Evolutionary conservation across 1,284 basidiomycete species (phyloP).

Genomic region (Pascua sp.): DNA sequence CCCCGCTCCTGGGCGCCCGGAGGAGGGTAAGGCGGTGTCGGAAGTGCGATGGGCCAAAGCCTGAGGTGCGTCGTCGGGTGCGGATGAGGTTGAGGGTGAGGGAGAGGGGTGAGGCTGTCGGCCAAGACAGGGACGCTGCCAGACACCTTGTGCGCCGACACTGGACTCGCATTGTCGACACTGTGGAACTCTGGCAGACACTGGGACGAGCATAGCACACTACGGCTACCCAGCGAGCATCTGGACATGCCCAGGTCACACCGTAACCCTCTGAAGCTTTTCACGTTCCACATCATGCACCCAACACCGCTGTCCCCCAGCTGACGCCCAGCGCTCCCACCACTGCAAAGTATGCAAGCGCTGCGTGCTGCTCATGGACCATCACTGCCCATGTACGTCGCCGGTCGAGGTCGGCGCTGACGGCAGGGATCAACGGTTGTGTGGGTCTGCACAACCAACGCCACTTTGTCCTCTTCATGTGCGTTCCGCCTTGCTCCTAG

Average conservation of each 20-base stretch:
- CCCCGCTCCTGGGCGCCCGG: neutral
- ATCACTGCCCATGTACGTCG: conserved; percentile 79
- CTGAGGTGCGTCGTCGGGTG: conserved; percentile 63
- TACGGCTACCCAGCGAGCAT: neutral
- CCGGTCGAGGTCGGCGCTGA: conserved; percentile 2
- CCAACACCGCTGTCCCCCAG: no score
- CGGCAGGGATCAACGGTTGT: conserved; percentile 90
- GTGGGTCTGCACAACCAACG: conserved; percentile 93
- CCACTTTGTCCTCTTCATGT: conserved; percentile 90
- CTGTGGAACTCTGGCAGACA: neutral
- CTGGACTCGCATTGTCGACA: neutral
- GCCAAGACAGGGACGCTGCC: neutral
- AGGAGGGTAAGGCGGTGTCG: conserved; percentile 58
- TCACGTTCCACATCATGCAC: no score
- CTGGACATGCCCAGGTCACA: no score
- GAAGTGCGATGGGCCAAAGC: conserved; percentile 67
- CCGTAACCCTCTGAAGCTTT: neutral
- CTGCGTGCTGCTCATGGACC: conserved; percentile 91
- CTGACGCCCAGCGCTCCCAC: conserved; percentile 69
- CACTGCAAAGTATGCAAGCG: conserved; percentile 91
- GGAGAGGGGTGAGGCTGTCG: neutral
- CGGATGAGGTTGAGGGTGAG: neutral
- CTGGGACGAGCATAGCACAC: no score
- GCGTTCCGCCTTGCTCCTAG: conserved; percentile 51
- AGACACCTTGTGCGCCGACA: no score